Conservation (phyloP, 768 basidiomycete species). For the Pulveroboletus sp. region DNA sequence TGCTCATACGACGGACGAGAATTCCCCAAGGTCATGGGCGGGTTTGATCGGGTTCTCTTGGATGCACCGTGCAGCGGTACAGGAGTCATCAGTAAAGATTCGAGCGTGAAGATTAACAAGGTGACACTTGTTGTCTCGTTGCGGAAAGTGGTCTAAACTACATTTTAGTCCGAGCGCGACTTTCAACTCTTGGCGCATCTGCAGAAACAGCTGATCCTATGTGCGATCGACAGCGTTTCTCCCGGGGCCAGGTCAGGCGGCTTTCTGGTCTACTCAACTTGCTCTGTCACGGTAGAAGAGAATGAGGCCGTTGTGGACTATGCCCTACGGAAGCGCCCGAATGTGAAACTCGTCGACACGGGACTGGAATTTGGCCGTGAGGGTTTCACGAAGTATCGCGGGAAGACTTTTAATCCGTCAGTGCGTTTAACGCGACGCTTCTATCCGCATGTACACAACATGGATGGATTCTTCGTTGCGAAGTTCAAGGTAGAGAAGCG, state of each 20-base stretch:
- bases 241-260: slow-evolving; percentile 90
- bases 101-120: slow-evolving; percentile 98
- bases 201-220: slow-evolving; percentile 97
- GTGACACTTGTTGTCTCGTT: slow-evolving; percentile 37
- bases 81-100: slow-evolving; percentile 96
- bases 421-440: slow-evolving; percentile 82
- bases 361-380: slow-evolving; percentile 91
- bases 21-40: slow-evolving; percentile 98
- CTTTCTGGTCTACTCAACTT: slow-evolving; percentile 96
- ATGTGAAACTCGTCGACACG: slow-evolving; percentile 87
- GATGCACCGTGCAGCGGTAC: slow-evolving; percentile 99
- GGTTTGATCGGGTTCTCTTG: slow-evolving; percentile 93
- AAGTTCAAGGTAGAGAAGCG: slow-evolving; percentile 94
- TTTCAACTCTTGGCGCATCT: slow-evolving; percentile 95
- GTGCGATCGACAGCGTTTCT: slow-evolving; percentile 94
- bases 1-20: slow-evolving; percentile 97
- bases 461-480: slow-evolving; percentile 99
- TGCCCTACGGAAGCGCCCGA: slow-evolving; percentile 89
- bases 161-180: slow-evolving; percentile 80
- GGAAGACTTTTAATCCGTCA: slow-evolving; percentile 81
- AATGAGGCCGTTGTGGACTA: slow-evolving; percentile 98
- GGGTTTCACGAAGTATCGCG: slow-evolving; percentile 87
- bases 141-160: slow-evolving; percentile 3
- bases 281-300: slow-evolving; percentile 97
- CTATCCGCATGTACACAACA: slow-evolving; percentile 97